phyloP scores from a whole-genome alignment of 2,329 filamentous ascomycete species.

The Phialophora macrospora region DNA sequence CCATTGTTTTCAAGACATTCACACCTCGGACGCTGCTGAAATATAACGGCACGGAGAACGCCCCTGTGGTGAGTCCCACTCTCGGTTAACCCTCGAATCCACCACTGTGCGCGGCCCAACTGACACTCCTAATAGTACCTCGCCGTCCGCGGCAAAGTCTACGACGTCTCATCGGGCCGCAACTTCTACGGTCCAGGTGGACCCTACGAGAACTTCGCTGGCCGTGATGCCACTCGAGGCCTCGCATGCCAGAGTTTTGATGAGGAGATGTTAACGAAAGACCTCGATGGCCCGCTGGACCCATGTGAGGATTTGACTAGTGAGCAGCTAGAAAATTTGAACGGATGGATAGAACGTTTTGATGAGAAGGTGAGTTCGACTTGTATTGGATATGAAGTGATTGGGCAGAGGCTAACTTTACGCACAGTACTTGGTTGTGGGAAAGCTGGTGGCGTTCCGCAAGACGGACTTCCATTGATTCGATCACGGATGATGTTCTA shows the following conservation, averaged over 20 bases:
- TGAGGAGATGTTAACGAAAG: slow-evolving; percentile 90
- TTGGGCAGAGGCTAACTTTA: slow-evolving; percentile 3
- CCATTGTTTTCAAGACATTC: slow-evolving; percentile 85
- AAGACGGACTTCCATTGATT: slow-evolving; percentile 46
- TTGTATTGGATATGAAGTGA: neutral
- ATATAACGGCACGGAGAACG: slow-evolving; percentile 75
- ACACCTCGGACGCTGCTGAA: slow-evolving; percentile 82
- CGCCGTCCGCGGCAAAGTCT: slow-evolving; percentile 87
- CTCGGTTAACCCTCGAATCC: too few species aligned
- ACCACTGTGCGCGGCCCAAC: neutral
- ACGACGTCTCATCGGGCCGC: slow-evolving; percentile 83
- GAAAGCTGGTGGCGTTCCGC: slow-evolving; percentile 73
- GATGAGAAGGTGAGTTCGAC: slow-evolving; percentile 65
- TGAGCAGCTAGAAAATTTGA: slow-evolving; percentile 81
- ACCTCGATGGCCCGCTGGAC: slow-evolving; percentile 82
- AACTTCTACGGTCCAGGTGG: slow-evolving; percentile 97
- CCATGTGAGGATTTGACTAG: slow-evolving; percentile 70
- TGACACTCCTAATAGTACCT: slow-evolving; percentile 62
- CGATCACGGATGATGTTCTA: neutral
- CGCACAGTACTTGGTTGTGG: slow-evolving; percentile 79
- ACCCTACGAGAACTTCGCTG: slow-evolving; percentile 95
- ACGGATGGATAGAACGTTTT: slow-evolving; percentile 93
- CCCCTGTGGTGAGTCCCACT: slow-evolving; percentile 60
- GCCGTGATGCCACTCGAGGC: slow-evolving; percentile 84
- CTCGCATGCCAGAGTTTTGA: slow-evolving; percentile 92